Conservation (phyloP, 164 flowering plant species). For the Protea cynaroides region DNA sequence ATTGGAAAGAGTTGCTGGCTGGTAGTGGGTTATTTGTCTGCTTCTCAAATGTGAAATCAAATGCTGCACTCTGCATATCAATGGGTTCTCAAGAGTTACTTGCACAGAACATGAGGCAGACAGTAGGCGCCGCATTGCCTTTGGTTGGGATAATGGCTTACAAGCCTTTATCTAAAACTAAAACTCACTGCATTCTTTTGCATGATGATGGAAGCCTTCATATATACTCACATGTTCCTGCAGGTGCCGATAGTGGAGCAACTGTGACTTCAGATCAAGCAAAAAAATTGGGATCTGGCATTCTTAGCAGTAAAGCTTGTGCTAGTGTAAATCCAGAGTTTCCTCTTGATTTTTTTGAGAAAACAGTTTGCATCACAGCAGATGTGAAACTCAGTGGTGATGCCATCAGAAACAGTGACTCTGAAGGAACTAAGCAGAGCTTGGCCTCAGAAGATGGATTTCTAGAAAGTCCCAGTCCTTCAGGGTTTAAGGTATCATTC, state of each 20-base stretch:
- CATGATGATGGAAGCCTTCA: conserved; percentile 99
- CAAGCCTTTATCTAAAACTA: conserved; percentile 91
- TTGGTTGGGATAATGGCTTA: conserved; percentile 87
- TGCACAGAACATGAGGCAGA: conserved; percentile 75
- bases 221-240: conserved; percentile 64
- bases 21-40: conserved; percentile 83
- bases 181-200: conserved; percentile 73
- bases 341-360: conserved; percentile 99
- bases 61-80: conserved; percentile 57
- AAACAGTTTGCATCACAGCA: conserved; percentile 84
- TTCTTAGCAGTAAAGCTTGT: conserved; percentile 73
- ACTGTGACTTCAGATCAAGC: conserved; percentile 60
- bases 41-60: conserved; percentile 73
- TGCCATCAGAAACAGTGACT: conserved; percentile 87
- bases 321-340: conserved; percentile 84
- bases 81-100: conserved; percentile 51
- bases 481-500: conserved; percentile 82
- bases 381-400: conserved; percentile 94
- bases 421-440: conserved; percentile 86
- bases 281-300: conserved; percentile 81
- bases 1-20: conserved; percentile 81
- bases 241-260: conserved; percentile 51
- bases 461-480: conserved; percentile 72
- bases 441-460: conserved; percentile 94
- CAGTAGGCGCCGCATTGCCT: conserved; percentile 68